Evolutionary conservation across 2,329 filamentous ascomycete species (phyloP).

Genomic region (Tolypocladium album): DNA sequence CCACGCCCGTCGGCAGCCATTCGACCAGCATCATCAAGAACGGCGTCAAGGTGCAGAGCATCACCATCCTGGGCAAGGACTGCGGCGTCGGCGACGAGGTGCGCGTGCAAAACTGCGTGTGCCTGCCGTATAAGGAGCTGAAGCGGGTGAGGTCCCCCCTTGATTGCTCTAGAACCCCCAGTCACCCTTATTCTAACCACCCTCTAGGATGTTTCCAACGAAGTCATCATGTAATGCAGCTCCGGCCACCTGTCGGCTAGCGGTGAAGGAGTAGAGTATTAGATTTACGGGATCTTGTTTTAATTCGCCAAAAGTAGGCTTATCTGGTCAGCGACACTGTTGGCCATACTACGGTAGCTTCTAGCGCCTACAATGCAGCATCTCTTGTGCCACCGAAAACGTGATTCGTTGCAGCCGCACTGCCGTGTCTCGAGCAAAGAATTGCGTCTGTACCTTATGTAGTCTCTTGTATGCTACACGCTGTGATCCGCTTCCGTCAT

Average conservation of each 20-base stretch:
- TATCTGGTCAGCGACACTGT: neutral
- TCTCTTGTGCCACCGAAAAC: neutral
- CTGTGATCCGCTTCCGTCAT: neutral
- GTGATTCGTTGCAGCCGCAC: too few species aligned
- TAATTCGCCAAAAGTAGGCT: neutral
- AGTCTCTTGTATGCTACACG: neutral
- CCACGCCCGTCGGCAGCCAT: constrained; percentile 78
- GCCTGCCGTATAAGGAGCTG: constrained; percentile 93
- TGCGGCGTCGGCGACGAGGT: constrained; percentile 90
- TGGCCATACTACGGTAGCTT: neutral
- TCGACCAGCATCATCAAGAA: constrained; percentile 94
- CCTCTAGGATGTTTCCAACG: constrained; percentile 67
- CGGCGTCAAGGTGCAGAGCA: constrained; percentile 95
- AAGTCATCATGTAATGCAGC: constrained; percentile 75
- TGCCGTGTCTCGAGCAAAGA: neutral
- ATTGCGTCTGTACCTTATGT: neutral
- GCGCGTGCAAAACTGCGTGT: constrained; percentile 94
- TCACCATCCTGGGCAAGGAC: constrained; percentile 95
- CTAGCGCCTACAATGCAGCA: neutral
- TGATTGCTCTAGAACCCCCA: neutral
- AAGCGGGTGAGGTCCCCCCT: constrained; percentile 61
- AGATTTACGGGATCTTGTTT: neutral
- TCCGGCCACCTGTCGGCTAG: neutral
- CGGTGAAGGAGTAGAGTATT: neutral
- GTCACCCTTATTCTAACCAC: constrained; percentile 9